These are phyloP conservation scores for Piper longum DNA, from an alignment of 164 flowering plant genomes.

Conservation along the genomic window DNA sequence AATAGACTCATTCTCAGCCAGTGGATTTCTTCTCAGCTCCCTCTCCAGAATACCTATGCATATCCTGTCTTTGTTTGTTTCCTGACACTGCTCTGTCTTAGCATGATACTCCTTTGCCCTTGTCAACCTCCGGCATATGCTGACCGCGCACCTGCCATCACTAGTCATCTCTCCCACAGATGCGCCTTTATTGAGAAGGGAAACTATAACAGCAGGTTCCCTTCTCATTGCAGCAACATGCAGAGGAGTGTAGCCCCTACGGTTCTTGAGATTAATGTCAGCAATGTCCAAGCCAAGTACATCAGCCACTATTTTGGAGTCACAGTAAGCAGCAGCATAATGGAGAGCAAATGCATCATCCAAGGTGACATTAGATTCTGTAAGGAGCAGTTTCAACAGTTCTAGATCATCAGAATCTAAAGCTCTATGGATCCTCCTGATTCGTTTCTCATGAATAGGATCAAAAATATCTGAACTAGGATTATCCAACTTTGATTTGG, in stretches of 20 bases:
- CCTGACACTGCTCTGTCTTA: conserved; percentile 41
- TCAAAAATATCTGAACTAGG: conserved; percentile 8
- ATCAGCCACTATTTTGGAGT: conserved; percentile 50
- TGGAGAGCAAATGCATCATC: conserved; percentile 68
- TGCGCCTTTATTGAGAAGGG: conserved; percentile 48
- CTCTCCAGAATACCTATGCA: conserved; percentile 61
- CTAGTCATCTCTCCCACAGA: conserved; percentile 30
- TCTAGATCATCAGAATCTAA: conserved; percentile 74
- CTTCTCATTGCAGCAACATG: conserved; percentile 68
- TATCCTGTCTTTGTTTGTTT: conserved; percentile 40
- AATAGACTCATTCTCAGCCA: conserved; percentile 18
- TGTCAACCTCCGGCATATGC: conserved; percentile 45
- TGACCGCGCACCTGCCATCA: conserved; percentile 46
- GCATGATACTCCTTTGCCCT: conserved; percentile 56
- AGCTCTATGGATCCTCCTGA: conserved; percentile 46
- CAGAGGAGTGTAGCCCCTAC: conserved; percentile 50
- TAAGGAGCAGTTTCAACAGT: conserved; percentile 43
- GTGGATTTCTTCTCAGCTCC: conserved; percentile 41
- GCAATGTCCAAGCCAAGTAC: conserved; percentile 35
- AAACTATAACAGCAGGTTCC: conserved; percentile 51
- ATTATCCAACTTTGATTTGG: conserved; percentile 15
- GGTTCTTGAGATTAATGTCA: conserved; percentile 36
- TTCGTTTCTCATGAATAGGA: conserved; percentile 34
- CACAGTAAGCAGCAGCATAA: conserved; percentile 64
- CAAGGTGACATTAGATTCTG: conserved; percentile 38